Base-by-base conservation (phyloP, 2,329 filamentous ascomycete species). In the Pezicula neosporulosa region DNA sequence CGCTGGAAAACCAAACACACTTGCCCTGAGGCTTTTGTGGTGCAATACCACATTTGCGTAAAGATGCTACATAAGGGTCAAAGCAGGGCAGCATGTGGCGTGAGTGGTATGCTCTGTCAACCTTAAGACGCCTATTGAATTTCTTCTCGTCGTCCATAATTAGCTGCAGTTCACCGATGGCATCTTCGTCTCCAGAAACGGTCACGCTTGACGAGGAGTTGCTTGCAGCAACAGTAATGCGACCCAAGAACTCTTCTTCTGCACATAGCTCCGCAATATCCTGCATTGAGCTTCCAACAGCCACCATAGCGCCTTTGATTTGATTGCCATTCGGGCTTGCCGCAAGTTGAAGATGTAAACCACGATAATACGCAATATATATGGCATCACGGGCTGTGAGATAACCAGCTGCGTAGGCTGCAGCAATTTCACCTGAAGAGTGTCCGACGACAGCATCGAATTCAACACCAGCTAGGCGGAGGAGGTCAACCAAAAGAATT, bases 301-400 rank as follows among this genome's bases (percentile, higher is more conserved):
- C 61, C 10, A 64, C 13, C 61, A 64, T 64, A 6, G 53, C 49
- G 10, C 61, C 61, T n/a, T n/a, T n/a, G n/a, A n/a, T n/a, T n/a
- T n/a, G n/a, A n/a, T n/a, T n/a, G n/a, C n/a, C n/a, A n/a, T n/a
- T n/a, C n/a, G 19, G 12, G 7, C 50, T 49, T 3, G 54, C 39
- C 1, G 54, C 44, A n/a, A n/a, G 27, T 9, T 28, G 53, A 47
- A n/a, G 49, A 21, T 50, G 53, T 0, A 57, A 16, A 53, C 49
- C 49, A 9, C 49, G 9, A 35, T 51, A 51, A 36, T 48, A 51
- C 7, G 49, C 49, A 13, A 51, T 47, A 5, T n/a, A 27, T 9
- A 65, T 58, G 19, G 69, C 68, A 33, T 65, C 60, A 63, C 0
- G 16, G 65, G n/a, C 50, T 42, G 6, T 18, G 37, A 10, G 16